Evolutionary conservation across 768 basidiomycete species (phyloP), one percentile per base, ranked within the genome.

Genomic region (Gloeopeniophorella convolvens): DNA sequence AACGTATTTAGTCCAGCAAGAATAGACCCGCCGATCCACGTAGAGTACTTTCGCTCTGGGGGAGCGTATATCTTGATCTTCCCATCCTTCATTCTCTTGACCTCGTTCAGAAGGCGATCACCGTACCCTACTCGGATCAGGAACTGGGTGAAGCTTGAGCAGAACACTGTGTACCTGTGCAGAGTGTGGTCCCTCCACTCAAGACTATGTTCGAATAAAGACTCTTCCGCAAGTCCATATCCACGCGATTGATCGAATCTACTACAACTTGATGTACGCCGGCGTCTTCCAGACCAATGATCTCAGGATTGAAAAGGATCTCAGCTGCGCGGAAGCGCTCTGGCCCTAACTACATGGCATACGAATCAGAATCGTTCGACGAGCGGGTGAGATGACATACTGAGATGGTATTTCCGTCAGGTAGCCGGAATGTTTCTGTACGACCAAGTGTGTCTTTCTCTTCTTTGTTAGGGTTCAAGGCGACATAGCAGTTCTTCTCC

Each of bases 41-140:
- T 92, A 28, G 89, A 91, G 69, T 95, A 95, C 68, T 98, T 99
- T 59, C 96, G 83, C 69, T 99, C 96, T n/a, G 96, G 96, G 16
- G 96, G 96, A 23, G 96, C 96, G 60, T 90, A 95, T 61, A 99
- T 99, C 74, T 95, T 96, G 69, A 99, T 92, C 74, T 98, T 99
- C 62, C 95, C 80, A 59, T 98, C 95, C 65, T 93, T 92, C 57
- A 97, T 67, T 24, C 23, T 94, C 76, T 97, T 97, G 44, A 96
- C 89, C 68, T 99, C 96, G 61, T 94, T 91, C 51, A 98, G 74
- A 43, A 99, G 74, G 45, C 96, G 85, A 70, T 98, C 96, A 42
- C 94, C 96, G 66, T 96, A 98, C 3, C 95, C 95, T 85, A 56
- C n/a, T 26, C 27, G 41, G 31, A 30, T 55, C 23, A 60, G 48